Percentiles rank a stretch among this genome's conserved stretches.
phyloP scores from a whole-genome alignment of 2,329 filamentous ascomycete species.

The Ophioceras dolichostomum region DNA sequence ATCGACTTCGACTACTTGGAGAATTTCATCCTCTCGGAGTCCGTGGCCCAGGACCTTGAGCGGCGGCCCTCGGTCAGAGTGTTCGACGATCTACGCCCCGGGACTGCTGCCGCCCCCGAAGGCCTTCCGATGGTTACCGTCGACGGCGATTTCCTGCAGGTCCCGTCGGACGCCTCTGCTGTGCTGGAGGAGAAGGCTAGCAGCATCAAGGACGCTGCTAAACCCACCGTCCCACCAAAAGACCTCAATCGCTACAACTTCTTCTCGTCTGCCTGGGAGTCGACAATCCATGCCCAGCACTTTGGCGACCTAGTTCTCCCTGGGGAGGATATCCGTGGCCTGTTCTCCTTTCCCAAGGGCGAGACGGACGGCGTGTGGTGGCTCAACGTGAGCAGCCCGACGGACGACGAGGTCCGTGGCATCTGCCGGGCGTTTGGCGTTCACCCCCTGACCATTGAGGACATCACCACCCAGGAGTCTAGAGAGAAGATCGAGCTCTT shows the following conservation, averaged over 20 bases:
- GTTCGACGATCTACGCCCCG: slow-evolving; percentile 50
- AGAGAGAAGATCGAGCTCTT: slow-evolving; percentile 98
- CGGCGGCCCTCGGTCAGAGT: slow-evolving; percentile 33
- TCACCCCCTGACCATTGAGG: slow-evolving; percentile 89
- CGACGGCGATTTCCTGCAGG: slow-evolving; percentile 45
- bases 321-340: slow-evolving; percentile 76
- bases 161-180: slow-evolving; percentile 25
- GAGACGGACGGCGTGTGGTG: slow-evolving; percentile 85
- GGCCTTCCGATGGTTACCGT: slow-evolving; percentile 30
- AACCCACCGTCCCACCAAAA: slow-evolving; percentile 20
- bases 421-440: slow-evolving; percentile 93
- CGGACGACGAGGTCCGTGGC: slow-evolving; percentile 73
- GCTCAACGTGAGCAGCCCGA: slow-evolving; percentile 87
- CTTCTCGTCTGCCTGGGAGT: slow-evolving; percentile 90
- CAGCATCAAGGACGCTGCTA: slow-evolving; percentile 21
- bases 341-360: slow-evolving; percentile 59
- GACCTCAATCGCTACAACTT: slow-evolving; percentile 84
- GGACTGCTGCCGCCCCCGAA: slow-evolving; percentile 16
- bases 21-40: slow-evolving; percentile 64
- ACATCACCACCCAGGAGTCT: slow-evolving; percentile 89
- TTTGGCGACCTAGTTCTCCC: slow-evolving; percentile 81
- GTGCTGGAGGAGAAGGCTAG: slow-evolving; percentile 31
- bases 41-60: slow-evolving; percentile 32
- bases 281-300: slow-evolving; percentile 82
- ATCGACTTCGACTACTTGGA: slow-evolving; percentile 93